phyloP scores from a whole-genome alignment of 257 asterid species.

The Eustoma russellianum region DNA sequence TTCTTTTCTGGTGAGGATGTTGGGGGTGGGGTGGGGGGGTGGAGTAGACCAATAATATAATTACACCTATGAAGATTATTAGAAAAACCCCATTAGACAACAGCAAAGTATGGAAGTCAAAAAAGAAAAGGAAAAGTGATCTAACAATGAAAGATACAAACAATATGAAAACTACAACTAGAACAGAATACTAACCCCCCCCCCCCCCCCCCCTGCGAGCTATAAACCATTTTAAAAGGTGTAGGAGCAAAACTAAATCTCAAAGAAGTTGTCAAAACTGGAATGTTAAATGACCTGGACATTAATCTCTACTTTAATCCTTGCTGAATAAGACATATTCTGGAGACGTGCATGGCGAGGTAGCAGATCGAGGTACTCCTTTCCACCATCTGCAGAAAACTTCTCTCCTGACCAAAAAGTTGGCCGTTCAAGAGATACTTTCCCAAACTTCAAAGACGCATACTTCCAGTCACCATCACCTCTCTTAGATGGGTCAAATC shows the following conservation, averaged over 20 bases:
- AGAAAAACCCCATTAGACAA: no score
- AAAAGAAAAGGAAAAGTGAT: not conserved
- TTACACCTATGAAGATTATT: no score
- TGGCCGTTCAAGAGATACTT: slow-evolving; percentile 61
- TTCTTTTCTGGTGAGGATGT: no score
- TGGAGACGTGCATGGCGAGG: slow-evolving; percentile 95
- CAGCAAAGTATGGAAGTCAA: not conserved
- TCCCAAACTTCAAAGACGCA: slow-evolving; percentile 69
- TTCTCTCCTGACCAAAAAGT: slow-evolving; percentile 52
- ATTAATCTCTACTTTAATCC: slow-evolving; percentile 51
- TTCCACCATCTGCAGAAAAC: slow-evolving; percentile 41
- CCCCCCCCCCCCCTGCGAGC: no score
- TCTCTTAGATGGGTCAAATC: slow-evolving; percentile 72
- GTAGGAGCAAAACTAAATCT: not conserved
- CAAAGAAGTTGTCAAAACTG: not conserved
- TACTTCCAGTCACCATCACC: slow-evolving; percentile 76
- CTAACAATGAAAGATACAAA: not conserved
- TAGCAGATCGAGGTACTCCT: slow-evolving; percentile 33
- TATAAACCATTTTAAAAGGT: not conserved
- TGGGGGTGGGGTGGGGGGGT: no score
- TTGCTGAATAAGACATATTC: slow-evolving; percentile 80
- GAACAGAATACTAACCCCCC: no score
- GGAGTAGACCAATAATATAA: no score
- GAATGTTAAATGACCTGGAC: slow-evolving; percentile 39
- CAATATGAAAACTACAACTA: not conserved